A percentile compares a stretch with the other conserved stretches of the same genome.
phyloP scores from a whole-genome alignment of 83 land plant genomes.

The Thuja plicata region DNA sequence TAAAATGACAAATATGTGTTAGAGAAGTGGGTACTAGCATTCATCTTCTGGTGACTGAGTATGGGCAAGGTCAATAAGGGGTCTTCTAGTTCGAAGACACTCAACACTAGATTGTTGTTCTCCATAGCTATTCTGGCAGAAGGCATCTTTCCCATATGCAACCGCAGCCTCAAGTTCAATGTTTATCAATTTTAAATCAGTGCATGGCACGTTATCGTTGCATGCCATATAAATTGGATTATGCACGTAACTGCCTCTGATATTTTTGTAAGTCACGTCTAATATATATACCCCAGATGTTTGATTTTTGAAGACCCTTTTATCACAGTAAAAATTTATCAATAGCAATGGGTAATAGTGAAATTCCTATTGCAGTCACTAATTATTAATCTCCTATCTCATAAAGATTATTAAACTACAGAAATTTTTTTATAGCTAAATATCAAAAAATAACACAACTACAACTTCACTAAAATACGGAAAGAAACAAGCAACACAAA shows the following conservation, averaged over 20 bases:
- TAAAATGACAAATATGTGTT: neutral
- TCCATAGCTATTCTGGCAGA: constrained; percentile 41
- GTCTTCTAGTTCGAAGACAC: constrained; percentile 19
- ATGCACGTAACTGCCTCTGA: constrained; percentile 26
- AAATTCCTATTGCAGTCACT: no score
- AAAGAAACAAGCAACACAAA: no score
- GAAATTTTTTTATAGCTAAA: no score
- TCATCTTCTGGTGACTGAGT: neutral
- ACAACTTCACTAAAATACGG: no score
- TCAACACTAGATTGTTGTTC: constrained; percentile 17
- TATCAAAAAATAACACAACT: no score
- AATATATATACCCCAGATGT: no score
- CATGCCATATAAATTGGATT: constrained; percentile 35
- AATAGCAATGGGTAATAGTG: no score
- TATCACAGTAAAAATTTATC: no score
- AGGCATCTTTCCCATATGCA: no score
- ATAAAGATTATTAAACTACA: no score
- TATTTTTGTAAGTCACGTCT: no score
- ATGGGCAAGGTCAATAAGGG: neutral
- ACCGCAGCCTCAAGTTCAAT: constrained; percentile 27
- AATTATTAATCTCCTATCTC: no score
- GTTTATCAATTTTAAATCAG: constrained; percentile 20
- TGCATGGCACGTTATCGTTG: constrained; percentile 45
- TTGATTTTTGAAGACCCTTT: neutral
- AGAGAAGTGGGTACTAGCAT: neutral